These are phyloP conservation scores for Anisogramma anomala DNA, from an alignment of 2,329 filamentous ascomycete genomes.

Conservation along the genomic window DNA sequence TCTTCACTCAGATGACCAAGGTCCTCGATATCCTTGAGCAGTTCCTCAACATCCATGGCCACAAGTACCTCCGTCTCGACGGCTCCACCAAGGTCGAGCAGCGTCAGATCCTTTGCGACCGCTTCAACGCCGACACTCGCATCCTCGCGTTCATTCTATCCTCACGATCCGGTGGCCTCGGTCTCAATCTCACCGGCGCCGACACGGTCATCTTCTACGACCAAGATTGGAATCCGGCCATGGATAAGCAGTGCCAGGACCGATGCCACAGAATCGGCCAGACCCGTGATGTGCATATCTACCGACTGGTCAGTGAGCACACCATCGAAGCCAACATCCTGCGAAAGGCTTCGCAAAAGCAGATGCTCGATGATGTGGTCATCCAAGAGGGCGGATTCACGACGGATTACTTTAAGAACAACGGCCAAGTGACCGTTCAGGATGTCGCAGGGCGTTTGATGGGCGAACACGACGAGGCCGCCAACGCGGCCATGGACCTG, in stretches of 20 bases:
- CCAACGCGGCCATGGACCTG: conserved; percentile 73
- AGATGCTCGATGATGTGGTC: conserved; percentile 93
- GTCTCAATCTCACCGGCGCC: conserved; percentile 92
- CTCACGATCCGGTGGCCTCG: conserved; percentile 83
- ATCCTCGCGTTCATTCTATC: conserved; percentile 95
- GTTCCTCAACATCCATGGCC: conserved; percentile 94
- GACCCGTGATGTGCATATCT: conserved; percentile 95
- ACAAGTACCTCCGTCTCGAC: conserved; percentile 92
- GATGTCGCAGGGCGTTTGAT: conserved; percentile 53
- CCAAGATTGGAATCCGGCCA: conserved; percentile 97
- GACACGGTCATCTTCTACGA: conserved; percentile 99
- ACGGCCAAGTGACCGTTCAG: conserved; percentile 48
- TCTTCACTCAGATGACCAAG: conserved; percentile 99
- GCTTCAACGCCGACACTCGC: conserved; percentile 88
- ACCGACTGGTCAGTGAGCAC: conserved; percentile 82
- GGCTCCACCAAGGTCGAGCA: conserved; percentile 95
- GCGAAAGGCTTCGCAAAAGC: conserved; percentile 92
- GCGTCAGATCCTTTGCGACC: conserved; percentile 85
- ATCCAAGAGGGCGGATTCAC: conserved; percentile 98
- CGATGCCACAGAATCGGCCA: conserved; percentile 94
- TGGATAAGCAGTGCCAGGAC: conserved; percentile 99
- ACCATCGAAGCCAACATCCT: conserved; percentile 98
- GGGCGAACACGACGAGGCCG: conserved; percentile 57
- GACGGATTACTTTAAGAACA: conserved; percentile 79
- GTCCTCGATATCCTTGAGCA: conserved; percentile 95